Evolutionary conservation across 768 basidiomycete species (phyloP), one percentile per base, ranked within the genome.

Genomic region (Podaxis carcinomalis): DNA sequence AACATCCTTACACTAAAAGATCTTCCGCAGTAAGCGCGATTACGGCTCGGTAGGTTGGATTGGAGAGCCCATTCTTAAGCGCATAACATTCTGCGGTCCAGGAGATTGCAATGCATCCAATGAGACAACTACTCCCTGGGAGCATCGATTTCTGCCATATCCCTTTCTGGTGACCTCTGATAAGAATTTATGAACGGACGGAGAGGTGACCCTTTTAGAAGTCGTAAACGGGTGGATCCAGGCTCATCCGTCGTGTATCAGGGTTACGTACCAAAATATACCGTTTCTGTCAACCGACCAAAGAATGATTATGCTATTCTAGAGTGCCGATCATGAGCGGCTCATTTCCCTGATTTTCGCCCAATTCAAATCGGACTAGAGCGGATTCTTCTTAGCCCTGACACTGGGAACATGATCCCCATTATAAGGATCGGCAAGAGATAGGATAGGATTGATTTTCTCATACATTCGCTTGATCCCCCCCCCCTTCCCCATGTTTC

Each of bases 261-360:
- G 40, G 40, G 51, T 42, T 19, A 16, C n/a, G 7, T 44, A 44
- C 42, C 42, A 16, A 16, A 19, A 19, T 9, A 32, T 56, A 42
- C 55, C 39, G 27, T 21, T 49, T 47, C 16, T 21, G 27, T 47
- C 19, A 25, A n/a, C 44, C 11, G 21, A 7, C 16, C 44, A 36
- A 23, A 11, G 47, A 36, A 10, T 47, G 40, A 58, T 52, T 28
- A 32, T 51, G 39, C 51, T 57, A 49, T 57, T 57, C 16, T 57
- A 27, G 16, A 21, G 28, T 59, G 57, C 50, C 57, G 57, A 59
- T 59, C 57, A 51, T 52, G 49, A 42, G 50, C 37, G 27, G 5
- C n/a, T 36, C 37, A 13, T 21, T 50, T 57, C 56, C 57, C 57
- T 59, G 57, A 59, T 59, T 59, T 59, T 59, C 57, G 57, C 36